A percentile compares a stretch with the other conserved stretches of the same genome.
phyloP scores from a whole-genome alignment of 2,329 filamentous ascomycete genomes.

The Sclerotiophoma versabilis region DNA sequence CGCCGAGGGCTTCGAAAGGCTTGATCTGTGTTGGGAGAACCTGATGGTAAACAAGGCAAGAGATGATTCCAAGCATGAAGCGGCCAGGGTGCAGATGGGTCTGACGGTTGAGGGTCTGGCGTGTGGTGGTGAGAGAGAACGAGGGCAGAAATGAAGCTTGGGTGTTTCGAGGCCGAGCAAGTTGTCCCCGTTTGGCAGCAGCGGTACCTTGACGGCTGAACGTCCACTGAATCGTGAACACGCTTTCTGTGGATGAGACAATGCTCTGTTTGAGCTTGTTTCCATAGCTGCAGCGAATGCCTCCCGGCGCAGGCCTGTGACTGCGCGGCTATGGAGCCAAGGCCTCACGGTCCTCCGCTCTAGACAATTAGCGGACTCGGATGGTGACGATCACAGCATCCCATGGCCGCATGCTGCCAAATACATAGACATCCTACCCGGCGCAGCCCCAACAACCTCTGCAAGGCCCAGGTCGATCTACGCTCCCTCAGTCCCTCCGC shows the following conservation, averaged over 20 bases:
- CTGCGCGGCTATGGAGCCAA: slow-evolving; percentile 2
- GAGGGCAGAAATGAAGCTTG: not conserved
- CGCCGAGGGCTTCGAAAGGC: not conserved
- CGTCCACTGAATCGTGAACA: slow-evolving; percentile 10
- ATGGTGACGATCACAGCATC: slow-evolving; percentile 14
- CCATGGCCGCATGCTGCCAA: slow-evolving; percentile 12
- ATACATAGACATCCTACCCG: slow-evolving; percentile 8
- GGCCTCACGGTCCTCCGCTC: slow-evolving; percentile 11
- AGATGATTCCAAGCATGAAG: not conserved
- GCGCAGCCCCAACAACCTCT: slow-evolving; percentile 8
- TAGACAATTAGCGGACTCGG: slow-evolving; percentile 4
- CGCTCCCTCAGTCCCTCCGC: slow-evolving; percentile 7
- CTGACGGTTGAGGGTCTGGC: not conserved
- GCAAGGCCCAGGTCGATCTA: slow-evolving; percentile 4
- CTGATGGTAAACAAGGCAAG: not conserved
- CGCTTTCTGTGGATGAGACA: slow-evolving; percentile 12
- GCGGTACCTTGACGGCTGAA: not conserved
- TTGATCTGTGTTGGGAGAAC: not conserved
- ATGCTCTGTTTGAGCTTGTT: slow-evolving; percentile 20
- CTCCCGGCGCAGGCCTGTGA: not conserved
- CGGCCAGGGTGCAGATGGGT: not conserved
- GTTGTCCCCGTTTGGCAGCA: not conserved
- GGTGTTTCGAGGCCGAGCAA: slow-evolving; percentile 9
- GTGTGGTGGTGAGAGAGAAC: not conserved
- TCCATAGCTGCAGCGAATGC: slow-evolving; percentile 9